phyloP scores from a whole-genome alignment of 345 rosid genomes.

The Sonneratia alba region DNA sequence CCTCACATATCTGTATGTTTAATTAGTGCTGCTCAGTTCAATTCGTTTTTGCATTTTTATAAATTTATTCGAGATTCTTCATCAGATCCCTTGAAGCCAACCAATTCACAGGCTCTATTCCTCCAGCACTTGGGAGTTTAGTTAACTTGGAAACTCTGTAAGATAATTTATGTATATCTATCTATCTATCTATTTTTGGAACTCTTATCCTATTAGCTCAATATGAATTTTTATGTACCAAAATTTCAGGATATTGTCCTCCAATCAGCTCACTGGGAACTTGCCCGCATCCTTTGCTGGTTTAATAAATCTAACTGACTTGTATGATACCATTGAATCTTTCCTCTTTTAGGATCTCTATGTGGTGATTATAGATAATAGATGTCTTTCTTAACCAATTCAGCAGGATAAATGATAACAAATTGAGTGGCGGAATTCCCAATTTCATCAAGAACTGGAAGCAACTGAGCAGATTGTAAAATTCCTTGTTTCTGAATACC shows the following conservation, averaged over 20 bases:
- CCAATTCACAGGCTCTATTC: slow-evolving; percentile 38
- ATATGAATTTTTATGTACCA: background rate
- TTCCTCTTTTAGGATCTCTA: background rate
- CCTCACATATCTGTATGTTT: slow-evolving; percentile 26
- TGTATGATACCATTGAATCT: slow-evolving; percentile 25
- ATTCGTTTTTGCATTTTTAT: background rate
- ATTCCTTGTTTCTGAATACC: background rate
- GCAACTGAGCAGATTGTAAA: slow-evolving; percentile 58
- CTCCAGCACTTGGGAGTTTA: slow-evolving; percentile 32
- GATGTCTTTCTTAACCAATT: slow-evolving; percentile 11
- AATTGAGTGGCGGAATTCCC: slow-evolving; percentile 57
- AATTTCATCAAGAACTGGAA: slow-evolving; percentile 49
- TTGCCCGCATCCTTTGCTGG: slow-evolving; percentile 34
- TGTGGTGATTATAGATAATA: background rate
- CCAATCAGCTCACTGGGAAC: slow-evolving; percentile 41
- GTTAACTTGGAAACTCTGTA: slow-evolving; percentile 35
- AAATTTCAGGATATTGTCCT: slow-evolving; percentile 42
- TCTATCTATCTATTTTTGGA: background rate
- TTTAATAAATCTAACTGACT: slow-evolving; percentile 31
- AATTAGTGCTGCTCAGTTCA: background rate
- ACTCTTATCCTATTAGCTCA: background rate
- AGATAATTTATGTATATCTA: slow-evolving; percentile 7
- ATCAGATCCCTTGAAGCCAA: slow-evolving; percentile 35
- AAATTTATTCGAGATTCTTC: background rate
- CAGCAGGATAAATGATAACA: slow-evolving; percentile 73